Base-by-base conservation (phyloP, 202 grass and related monocot genomes). In the Setaria italica region DNA sequence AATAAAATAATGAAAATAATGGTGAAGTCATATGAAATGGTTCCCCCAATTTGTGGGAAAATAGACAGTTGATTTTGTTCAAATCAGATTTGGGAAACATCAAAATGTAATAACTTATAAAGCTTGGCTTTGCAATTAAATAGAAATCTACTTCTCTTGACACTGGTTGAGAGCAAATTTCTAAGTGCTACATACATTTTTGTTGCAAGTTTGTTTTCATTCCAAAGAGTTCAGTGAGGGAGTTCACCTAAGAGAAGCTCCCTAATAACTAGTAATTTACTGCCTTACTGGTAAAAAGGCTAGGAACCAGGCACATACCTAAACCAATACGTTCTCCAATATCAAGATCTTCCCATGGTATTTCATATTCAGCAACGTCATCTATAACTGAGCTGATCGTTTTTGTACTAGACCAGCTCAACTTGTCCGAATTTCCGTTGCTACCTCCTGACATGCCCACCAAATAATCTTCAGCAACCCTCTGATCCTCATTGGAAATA, bases 301-400 rank as follows among this genome's bases (percentile, higher is more conserved):
- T 77, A 33, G 29, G 43, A 77, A 85, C 81, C 25, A 85, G 57
- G 74, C 19, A 83, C 80, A 71, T 91, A 99, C 97, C 97, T 74
- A 99, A 85, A 87, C 97, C 97, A 91, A 99, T 99, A 20, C 97
- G 91, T 21, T 99, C 97, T 77, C 94, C 97, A 82, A 99, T 80
- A 58, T 92, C 82, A 91, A 99, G 94, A 92, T 99, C 94, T 63
- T 99, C 97, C 97, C 97, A 99, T 48, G 88, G 92, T 91, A 99
- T 99, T 89, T 91, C 94, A 65, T 72, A 85, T 82, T 99, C 97
- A 57, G 88, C 88, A 75, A 92, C 84, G 39, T 88, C 86, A 79
- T 96, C 91, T 55, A 99, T 90, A 85, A 90, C 77, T 80, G 92
- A 89, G 64, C 90, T 91, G 76, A 90, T 83, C 76, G 84, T 90